These are phyloP conservation scores for Penicillium sp. DNA, from an alignment of 2,329 filamentous ascomycete species.

Conservation along the genomic window DNA sequence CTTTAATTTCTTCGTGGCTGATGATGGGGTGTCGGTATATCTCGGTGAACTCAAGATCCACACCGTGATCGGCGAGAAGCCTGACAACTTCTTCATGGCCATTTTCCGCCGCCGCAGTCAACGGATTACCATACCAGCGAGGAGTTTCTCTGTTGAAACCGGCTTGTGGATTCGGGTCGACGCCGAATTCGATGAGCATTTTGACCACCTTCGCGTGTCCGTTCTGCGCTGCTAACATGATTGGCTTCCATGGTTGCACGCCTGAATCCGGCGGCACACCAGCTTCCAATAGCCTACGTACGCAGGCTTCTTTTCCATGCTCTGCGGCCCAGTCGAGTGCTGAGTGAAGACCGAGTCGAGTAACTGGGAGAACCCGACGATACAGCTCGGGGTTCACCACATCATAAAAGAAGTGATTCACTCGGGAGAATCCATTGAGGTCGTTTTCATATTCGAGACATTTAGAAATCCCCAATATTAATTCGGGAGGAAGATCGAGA, in stretches of 20 bases:
- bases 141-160: background rate
- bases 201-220: background rate
- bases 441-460: background rate
- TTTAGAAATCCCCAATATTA: background rate
- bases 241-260: background rate
- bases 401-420: background rate
- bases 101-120: background rate
- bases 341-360: no score
- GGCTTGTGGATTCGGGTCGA: background rate
- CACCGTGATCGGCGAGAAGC: background rate
- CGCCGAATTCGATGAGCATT: background rate
- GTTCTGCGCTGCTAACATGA: background rate
- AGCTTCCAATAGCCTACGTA: background rate
- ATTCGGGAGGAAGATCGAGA: background rate
- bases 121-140: background rate
- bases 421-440: background rate
- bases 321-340: constrained; percentile 1
- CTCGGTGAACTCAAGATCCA: background rate
- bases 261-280: background rate
- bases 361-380: background rate
- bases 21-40: background rate
- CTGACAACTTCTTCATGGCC: background rate
- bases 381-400: background rate
- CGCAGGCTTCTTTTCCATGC: background rate
- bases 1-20: background rate